These are phyloP conservation scores for Trametes villosa DNA, from an alignment of 768 basidiomycete genomes.

Conservation along the genomic window DNA sequence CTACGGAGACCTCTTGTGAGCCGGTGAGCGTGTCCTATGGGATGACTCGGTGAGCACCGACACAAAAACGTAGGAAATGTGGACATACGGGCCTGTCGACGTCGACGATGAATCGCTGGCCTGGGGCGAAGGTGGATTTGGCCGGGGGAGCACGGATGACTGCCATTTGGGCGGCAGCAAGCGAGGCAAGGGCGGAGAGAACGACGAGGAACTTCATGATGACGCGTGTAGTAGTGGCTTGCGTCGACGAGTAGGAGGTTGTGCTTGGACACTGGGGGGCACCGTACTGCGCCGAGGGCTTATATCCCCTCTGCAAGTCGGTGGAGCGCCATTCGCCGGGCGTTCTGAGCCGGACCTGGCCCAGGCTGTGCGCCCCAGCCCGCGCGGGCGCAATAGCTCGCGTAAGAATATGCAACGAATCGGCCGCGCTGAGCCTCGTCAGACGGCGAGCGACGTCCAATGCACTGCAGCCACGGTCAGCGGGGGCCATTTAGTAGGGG, in stretches of 20 bases:
- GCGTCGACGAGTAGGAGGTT: not conserved
- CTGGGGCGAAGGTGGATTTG: conserved; percentile 2
- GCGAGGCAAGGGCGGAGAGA: not conserved
- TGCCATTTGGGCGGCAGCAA: not conserved
- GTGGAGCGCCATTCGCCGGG: not conserved
- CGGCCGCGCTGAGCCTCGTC: not conserved
- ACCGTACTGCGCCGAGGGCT: not conserved
- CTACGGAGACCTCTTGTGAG: conserved; percentile 40
- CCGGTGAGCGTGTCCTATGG: conserved; percentile 34
- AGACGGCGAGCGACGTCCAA: not conserved
- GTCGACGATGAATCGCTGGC: conserved; percentile 34
- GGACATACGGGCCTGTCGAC: conserved; percentile 38
- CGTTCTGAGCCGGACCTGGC: conserved; percentile 9
- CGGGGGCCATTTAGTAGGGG: not conserved
- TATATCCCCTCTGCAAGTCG: not conserved
- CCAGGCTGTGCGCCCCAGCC: conserved; percentile 1
- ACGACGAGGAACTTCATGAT: conserved; percentile 1
- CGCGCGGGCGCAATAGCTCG: not conserved
- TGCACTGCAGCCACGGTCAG: not conserved
- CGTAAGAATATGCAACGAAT: not conserved
- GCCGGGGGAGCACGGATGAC: conserved; percentile 4
- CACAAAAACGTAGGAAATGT: not conserved
- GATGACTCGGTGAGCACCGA: not conserved
- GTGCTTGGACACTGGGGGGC: not conserved
- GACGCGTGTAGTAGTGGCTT: not conserved